Evolutionary conservation across 1,284 basidiomycete genomes (phyloP).

Genomic region (Exsudoporus floridanus): DNA sequence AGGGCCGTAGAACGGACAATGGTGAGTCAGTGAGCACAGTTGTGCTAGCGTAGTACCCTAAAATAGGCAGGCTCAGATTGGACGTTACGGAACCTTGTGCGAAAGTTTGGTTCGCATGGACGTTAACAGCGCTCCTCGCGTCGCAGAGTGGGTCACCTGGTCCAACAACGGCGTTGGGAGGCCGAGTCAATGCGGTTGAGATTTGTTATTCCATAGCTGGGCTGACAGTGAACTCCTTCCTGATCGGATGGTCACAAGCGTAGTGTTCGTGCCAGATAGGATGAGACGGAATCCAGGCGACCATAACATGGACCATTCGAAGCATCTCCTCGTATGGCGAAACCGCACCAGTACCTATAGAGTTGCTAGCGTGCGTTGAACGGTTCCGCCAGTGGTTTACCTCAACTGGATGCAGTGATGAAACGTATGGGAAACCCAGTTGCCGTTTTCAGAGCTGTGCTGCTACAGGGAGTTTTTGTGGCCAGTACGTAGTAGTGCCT

Average conservation of each 20-base stretch:
- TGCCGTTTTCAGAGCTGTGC: too few species aligned
- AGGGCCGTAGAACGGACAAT: not conserved
- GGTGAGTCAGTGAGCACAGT: not conserved
- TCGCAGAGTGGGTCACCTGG: not conserved
- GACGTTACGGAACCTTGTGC: not conserved
- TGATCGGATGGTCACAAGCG: not conserved
- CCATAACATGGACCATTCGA: too few species aligned
- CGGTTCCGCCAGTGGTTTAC: not conserved
- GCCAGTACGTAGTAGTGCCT: too few species aligned
- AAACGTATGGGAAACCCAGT: not conserved
- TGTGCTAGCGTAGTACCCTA: not conserved
- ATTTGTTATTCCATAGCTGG: not conserved
- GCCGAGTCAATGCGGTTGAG: not conserved
- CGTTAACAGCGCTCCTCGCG: too few species aligned
- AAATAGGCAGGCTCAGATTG: not conserved
- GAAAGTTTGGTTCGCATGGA: too few species aligned
- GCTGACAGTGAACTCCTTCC: too few species aligned
- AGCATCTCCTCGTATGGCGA: too few species aligned
- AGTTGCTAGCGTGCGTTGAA: too few species aligned
- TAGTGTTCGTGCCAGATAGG: not conserved
- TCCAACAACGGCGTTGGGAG: not conserved
- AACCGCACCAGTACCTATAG: not conserved
- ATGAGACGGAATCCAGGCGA: not conserved
- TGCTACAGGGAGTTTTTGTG: too few species aligned
- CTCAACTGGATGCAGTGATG: not conserved